Conservation (phyloP, 257 asterid species). For the Lavandula angustifolia region DNA sequence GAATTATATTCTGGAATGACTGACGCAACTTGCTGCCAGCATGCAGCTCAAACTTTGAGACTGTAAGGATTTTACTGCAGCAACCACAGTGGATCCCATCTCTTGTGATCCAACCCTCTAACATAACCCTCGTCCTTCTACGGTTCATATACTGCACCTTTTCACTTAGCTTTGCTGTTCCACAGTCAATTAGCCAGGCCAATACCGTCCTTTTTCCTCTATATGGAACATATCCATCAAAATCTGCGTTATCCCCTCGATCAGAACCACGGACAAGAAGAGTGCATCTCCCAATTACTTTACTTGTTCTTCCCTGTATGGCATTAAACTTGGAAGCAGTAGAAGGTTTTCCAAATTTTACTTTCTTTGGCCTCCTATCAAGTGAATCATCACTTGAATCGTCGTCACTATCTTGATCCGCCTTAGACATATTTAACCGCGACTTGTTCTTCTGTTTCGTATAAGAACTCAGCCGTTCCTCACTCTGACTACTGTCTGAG, state of each 20-base stretch:
- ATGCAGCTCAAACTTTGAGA: slow-evolving; percentile 95
- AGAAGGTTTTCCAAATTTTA: slow-evolving; percentile 40
- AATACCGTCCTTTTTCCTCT: slow-evolving; percentile 84
- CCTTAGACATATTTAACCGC: slow-evolving; percentile 39
- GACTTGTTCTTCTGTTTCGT: slow-evolving; percentile 53
- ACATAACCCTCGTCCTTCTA: slow-evolving; percentile 65
- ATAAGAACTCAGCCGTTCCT: slow-evolving; percentile 50
- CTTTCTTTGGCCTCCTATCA: slow-evolving; percentile 43
- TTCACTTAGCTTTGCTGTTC: slow-evolving; percentile 63
- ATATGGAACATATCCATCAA: slow-evolving; percentile 73
- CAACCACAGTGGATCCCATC: slow-evolving; percentile 98
- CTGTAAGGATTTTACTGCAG: slow-evolving; percentile 91
- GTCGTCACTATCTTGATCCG: slow-evolving; percentile 45
- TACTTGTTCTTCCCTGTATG: slow-evolving; percentile 61
- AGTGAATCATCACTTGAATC: slow-evolving; percentile 44
- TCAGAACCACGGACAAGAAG: slow-evolving; percentile 72
- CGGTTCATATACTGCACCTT: slow-evolving; percentile 94
- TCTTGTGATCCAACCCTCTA: slow-evolving; percentile 95
- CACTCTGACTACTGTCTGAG: slow-evolving; percentile 61
- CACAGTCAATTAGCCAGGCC: slow-evolving; percentile 88
- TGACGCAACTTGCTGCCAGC: slow-evolving; percentile 91
- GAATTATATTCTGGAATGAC: slow-evolving; percentile 75
- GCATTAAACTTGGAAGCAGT: slow-evolving; percentile 39
- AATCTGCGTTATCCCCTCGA: slow-evolving; percentile 56
- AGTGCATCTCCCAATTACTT: slow-evolving; percentile 75